These are phyloP conservation scores for Chlorokybus atmophyticus DNA, from an alignment of 139 green algal species.

Conservation along the genomic window DNA sequence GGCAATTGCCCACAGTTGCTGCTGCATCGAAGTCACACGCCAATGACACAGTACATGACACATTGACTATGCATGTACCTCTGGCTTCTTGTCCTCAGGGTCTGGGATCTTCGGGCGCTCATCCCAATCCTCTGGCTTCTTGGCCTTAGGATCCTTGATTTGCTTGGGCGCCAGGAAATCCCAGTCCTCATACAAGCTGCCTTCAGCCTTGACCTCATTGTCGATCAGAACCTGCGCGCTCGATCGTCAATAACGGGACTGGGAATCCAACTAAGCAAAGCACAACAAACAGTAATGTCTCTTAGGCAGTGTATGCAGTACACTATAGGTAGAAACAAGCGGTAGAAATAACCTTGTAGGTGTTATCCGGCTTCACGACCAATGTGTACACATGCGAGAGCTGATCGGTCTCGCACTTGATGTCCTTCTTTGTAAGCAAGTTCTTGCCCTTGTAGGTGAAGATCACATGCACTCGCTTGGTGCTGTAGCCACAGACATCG, in stretches of 20 bases:
- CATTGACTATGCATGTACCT: too few relatives aligned
- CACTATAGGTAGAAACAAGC: too few relatives aligned
- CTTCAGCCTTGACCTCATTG: constrained; percentile 41
- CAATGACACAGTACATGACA: too few relatives aligned
- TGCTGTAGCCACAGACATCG: constrained; percentile 78
- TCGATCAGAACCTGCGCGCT: constrained; percentile 70
- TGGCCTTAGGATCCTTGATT: constrained; percentile 71
- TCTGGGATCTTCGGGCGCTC: constrained; percentile 39
- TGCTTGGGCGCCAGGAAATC: constrained; percentile 59
- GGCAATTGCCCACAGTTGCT: too few relatives aligned
- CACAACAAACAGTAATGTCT: background rate
- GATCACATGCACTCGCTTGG: constrained; percentile 44
- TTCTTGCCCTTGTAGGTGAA: constrained; percentile 61
- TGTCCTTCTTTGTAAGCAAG: constrained; percentile 43
- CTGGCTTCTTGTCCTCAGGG: constrained; percentile 57
- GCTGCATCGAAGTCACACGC: too few relatives aligned
- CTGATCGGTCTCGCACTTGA: constrained; percentile 30
- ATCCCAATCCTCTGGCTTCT: constrained; percentile 83
- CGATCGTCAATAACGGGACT: too few relatives aligned
- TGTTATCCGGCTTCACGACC: constrained; percentile 36
- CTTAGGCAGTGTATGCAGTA: constrained; percentile 39
- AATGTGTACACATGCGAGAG: constrained; percentile 44
- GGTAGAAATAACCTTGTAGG: too few relatives aligned
- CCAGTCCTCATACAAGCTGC: constrained; percentile 58
- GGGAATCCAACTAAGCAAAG: background rate